Evolutionary conservation across 1,284 basidiomycete species (phyloP).

Genomic region (Ustilago esculenta): DNA sequence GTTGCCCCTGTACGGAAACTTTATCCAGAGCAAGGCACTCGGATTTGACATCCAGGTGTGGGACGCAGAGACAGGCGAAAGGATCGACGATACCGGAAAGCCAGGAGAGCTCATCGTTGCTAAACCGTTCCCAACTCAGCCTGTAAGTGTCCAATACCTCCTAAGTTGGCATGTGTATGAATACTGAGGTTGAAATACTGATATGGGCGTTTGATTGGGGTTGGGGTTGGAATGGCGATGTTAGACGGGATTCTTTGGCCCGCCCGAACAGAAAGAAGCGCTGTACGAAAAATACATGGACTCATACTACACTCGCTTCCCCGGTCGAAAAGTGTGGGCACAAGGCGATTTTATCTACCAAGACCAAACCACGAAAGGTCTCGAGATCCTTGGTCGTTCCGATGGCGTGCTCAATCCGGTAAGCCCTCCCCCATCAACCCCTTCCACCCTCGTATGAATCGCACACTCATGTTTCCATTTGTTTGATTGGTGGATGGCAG

Average conservation of each 20-base stretch:
- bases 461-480: no score
- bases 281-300: constrained; percentile 64
- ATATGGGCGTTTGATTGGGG: background rate
- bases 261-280: constrained; percentile 47
- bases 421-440: constrained; percentile 7
- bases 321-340: constrained; percentile 47
- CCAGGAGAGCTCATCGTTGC: constrained; percentile 64
- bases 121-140: constrained; percentile 66
- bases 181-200: no score
- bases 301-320: constrained; percentile 63
- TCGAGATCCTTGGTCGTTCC: constrained; percentile 78
- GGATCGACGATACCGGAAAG: constrained; percentile 47
- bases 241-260: constrained; percentile 41
- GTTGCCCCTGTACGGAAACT: constrained; percentile 61
- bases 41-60: constrained; percentile 62
- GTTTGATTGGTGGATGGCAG: background rate
- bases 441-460: no score
- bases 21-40: constrained; percentile 62
- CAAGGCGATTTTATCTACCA: constrained; percentile 54
- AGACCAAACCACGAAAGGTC: constrained; percentile 71
- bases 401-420: constrained; percentile 72
- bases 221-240: no score
- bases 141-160: constrained; percentile 54
- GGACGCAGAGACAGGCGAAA: constrained; percentile 47
- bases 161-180: no score